phyloP scores from a whole-genome alignment of 306 rosid genomes.

The Pyrus communis region DNA sequence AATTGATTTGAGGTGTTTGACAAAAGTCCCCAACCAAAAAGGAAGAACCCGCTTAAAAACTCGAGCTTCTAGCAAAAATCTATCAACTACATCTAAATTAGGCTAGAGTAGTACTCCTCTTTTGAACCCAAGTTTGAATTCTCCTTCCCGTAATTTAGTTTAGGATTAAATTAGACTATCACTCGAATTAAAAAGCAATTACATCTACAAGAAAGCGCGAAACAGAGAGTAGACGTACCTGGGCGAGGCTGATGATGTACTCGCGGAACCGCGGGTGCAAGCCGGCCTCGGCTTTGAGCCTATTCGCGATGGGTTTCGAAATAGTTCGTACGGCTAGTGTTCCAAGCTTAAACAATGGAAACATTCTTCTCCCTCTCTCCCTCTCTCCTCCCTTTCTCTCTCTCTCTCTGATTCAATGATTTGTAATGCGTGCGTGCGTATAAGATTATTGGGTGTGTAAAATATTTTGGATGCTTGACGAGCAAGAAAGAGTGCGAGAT shows the following conservation, averaged over 20 bases:
- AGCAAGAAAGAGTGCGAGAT: no score
- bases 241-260: background rate
- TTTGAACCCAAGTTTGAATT: no score
- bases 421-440: no score
- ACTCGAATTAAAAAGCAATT: no score
- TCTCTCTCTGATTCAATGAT: background rate
- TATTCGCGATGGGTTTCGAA: background rate
- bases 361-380: background rate
- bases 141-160: no score
- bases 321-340: slow-evolving; percentile 3
- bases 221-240: background rate
- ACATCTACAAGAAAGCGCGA: background rate
- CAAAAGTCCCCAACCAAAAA: background rate
- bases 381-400: background rate
- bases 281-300: slow-evolving; percentile 7
- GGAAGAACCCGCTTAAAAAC: background rate
- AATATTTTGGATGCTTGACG: no score
- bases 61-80: background rate
- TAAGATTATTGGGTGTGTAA: no score
- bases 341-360: slow-evolving; percentile 9
- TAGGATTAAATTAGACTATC: no score
- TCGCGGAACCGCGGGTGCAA: background rate
- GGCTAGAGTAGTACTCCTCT: no score
- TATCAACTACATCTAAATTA: no score
- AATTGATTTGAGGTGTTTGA: background rate